Percentiles rank a stretch among this genome's conserved stretches.
Conservation (phyloP, 2,329 filamentous ascomycete species). For the Verticillium zaregamsianum region DNA sequence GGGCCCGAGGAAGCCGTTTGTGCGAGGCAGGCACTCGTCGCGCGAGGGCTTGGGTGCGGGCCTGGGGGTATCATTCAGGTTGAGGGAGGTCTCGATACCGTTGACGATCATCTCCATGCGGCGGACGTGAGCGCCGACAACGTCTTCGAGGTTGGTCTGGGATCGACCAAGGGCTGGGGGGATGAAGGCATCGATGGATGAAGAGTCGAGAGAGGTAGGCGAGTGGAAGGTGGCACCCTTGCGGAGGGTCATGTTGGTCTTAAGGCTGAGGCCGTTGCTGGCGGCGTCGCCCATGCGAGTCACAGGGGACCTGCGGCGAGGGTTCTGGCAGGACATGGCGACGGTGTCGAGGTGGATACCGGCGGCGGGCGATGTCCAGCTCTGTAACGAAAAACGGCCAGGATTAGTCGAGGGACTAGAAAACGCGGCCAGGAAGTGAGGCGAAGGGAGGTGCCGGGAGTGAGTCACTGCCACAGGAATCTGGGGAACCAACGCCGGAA, state of each 20-base stretch:
- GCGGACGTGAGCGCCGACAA: constrained; percentile 64
- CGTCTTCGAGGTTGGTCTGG: constrained; percentile 67
- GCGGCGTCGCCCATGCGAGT: constrained; percentile 32
- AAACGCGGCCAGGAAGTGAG: constrained; percentile 4
- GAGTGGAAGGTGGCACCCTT: constrained; percentile 69
- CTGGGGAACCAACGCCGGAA: neutral
- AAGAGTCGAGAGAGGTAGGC: constrained; percentile 32
- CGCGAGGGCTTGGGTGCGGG: constrained; percentile 36
- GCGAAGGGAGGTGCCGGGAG: constrained; percentile 18
- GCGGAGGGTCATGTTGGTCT: constrained; percentile 56
- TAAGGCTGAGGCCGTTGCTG: constrained; percentile 39
- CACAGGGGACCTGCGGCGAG: constrained; percentile 41
- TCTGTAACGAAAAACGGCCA: constrained; percentile 15
- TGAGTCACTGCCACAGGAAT: constrained; percentile 23
- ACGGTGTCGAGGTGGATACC: constrained; percentile 13
- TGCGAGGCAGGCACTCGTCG: constrained; percentile 57
- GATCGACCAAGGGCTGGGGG: constrained; percentile 60
- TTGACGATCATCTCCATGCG: constrained; percentile 64
- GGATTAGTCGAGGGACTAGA: constrained; percentile 14
- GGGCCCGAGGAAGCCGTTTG: constrained; percentile 54
- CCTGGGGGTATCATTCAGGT: constrained; percentile 12
- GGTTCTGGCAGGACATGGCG: constrained; percentile 45
- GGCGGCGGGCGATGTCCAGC: constrained; percentile 24
- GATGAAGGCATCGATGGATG: constrained; percentile 36
- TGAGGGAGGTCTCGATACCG: constrained; percentile 60